Evolutionary conservation across 176 grass and related monocot genomes (phyloP), one percentile per base, ranked within the genome.

Genomic region (Dactylis glomerata): DNA sequence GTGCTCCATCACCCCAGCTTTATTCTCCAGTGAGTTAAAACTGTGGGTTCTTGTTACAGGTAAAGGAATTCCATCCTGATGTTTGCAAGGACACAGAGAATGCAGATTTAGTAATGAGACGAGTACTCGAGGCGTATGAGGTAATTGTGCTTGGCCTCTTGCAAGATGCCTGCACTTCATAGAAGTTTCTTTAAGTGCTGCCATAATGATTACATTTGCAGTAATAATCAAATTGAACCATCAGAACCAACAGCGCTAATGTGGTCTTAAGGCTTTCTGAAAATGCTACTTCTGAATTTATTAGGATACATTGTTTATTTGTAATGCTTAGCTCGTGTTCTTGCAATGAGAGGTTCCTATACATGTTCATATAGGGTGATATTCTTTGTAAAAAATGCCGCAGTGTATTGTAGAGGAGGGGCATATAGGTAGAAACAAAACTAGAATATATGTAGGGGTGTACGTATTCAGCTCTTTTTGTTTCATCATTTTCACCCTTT

Each of bases 1-100:
- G 15, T 59, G 50, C 3, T 47, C 20, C 57, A 36, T 40, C 52
- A 23, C 6, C 61, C 15, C 36, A 61, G 3, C 76, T 59, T 26
- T 8, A 68, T 5, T 3, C 52, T 19, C 15, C 31, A 49, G 58
- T 1, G 3, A 44, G 26, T 80, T 82, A 28, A 84, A 52, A 44
- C 71, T 76, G 3, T n/a, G 62, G 13, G 16, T 42, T 88, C 11
- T 13, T 46, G 27, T 82, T 77, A 52, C 71, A 91, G 89, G 89
- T 88, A 5, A 91, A 91, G 77, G 81, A 91, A 85, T 91, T 91
- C 37, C 89, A 91, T 66, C 89, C 89, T 23, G 82, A 91, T 88
- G 82, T 91, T 76, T 91, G 61, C 56, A 85, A 88, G 54, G 89
- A 85, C 51, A 50, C 51, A 28, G n/a, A 88, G 41, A 85, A 85